Evolutionary conservation across 495 filamentous ascomycete genomes (phyloP).

Genomic region (Penicillium flavigenum): DNA sequence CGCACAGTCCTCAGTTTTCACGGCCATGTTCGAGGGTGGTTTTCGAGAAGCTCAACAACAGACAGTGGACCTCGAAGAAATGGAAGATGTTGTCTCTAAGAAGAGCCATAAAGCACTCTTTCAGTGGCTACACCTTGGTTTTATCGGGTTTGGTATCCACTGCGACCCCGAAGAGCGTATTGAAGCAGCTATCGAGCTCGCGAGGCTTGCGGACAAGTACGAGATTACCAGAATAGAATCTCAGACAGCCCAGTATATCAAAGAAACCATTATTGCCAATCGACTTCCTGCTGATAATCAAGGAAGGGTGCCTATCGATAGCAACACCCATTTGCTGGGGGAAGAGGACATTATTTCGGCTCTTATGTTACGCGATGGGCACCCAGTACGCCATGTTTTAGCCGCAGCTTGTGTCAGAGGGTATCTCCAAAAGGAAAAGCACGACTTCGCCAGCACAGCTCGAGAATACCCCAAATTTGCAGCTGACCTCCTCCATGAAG

Average conservation of each 20-base stretch:
- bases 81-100: slow-evolving; percentile 23
- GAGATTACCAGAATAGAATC: slow-evolving; percentile 22
- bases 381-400: slow-evolving; percentile 24
- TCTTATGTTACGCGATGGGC: slow-evolving; percentile 18
- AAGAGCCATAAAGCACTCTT: slow-evolving; percentile 29
- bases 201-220: slow-evolving; percentile 31
- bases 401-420: slow-evolving; percentile 25
- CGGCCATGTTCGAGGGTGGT: slow-evolving; percentile 25
- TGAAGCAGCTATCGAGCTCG: slow-evolving; percentile 27
- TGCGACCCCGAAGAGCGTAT: slow-evolving; percentile 20
- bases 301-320: slow-evolving; percentile 20
- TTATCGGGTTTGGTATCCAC: too few species aligned
- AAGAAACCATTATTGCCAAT: slow-evolving; percentile 15
- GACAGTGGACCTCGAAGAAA: slow-evolving; percentile 22
- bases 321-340: slow-evolving; percentile 9
- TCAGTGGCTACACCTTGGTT: too few species aligned
- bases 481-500: slow-evolving; percentile 28
- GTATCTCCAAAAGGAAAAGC: slow-evolving; percentile 16
- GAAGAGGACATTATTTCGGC: slow-evolving; percentile 16
- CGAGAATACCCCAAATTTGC: slow-evolving; percentile 21
- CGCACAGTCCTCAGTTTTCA: slow-evolving; percentile 25
- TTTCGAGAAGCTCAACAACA: slow-evolving; percentile 24
- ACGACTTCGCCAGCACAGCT: slow-evolving; percentile 21
- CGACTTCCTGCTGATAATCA: not conserved
- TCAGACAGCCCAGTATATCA: slow-evolving; percentile 23